Evolutionary conservation across 805 yeast species (phyloP), one percentile per base, ranked within the genome.

Genomic region (Ogataea pini): DNA sequence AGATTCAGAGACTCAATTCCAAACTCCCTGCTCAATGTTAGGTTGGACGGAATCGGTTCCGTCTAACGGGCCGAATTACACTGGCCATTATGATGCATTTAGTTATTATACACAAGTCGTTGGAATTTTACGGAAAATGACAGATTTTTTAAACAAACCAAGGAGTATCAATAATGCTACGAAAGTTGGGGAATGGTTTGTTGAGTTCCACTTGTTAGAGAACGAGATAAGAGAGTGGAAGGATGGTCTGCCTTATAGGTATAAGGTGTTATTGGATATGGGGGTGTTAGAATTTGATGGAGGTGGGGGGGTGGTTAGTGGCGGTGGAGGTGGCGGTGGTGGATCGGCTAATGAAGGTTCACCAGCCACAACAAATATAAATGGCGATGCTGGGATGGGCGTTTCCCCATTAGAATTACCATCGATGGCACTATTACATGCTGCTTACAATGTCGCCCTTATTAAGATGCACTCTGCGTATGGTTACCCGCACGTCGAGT

Each of bases 401-500:
- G 9, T n/a, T n/a, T 17, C 25, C 5, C 32, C 25, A 18, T 14
- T 16, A 4, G 55, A 49, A 32, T 17, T 51, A 2, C 39, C 50
- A 10, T 38, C 28, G 8, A 10, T 42, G 17, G 44, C 45, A 17
- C 44, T 49, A 10, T 27, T 46, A 3, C 55, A 51, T 14, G 33
- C 53, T n/a, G 50, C 55, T 3, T 61, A 59, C 44, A 55, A 59
- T 37, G 52, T 57, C 7, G 49, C 59, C 7, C 37, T 58, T 40
- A 58, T 61, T 31, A 59, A 59, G 33, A 46, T 61, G 46, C 61
- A 61, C 44, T 51, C 58, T 5, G 59, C 65, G 4, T 51, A 54
- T 38, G 63, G 62, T 7, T 61, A 57, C 40, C 60, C 62, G 9
- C 61, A 61, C 47, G 50, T 55, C 9, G 58, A 59, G 39, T 55